Conservation (phyloP, 371 early-diverging fungal genomes). For the Lichtheimia corymbifera region DNA sequence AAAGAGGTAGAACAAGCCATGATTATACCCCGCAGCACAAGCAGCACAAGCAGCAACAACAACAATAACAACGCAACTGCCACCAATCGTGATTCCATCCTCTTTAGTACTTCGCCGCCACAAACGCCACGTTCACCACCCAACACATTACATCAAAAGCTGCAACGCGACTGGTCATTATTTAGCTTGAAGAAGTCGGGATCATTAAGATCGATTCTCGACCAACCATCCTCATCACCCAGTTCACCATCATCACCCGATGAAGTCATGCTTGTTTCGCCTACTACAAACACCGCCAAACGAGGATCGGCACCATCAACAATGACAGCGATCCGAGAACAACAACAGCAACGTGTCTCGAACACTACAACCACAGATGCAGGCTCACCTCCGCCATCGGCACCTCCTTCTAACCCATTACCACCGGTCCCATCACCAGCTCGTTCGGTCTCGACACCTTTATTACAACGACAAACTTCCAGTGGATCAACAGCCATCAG, state of each 20-base stretch:
- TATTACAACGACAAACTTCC: constrained; percentile 12
- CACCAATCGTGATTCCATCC: not conserved
- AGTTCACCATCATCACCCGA: not conserved
- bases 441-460: constrained; percentile 15
- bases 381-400: constrained; percentile 11
- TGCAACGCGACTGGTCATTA: constrained; percentile 3
- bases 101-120: constrained; percentile 17
- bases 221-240: not conserved
- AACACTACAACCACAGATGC: constrained; percentile 7
- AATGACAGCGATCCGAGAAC: constrained; percentile 5
- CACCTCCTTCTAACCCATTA: constrained; percentile 50
- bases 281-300: not conserved
- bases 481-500: constrained; percentile 11
- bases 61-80: not conserved
- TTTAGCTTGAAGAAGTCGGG: constrained; percentile 26
- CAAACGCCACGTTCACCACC: constrained; percentile 13
- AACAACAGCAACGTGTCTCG: constrained; percentile 10
- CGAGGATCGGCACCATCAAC: constrained; percentile 9
- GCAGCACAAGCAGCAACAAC: not conserved
- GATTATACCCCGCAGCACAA: constrained; percentile 27
- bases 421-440: constrained; percentile 46
- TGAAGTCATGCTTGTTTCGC: not conserved
- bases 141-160: constrained; percentile 4
- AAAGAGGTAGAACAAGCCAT: constrained; percentile 49
- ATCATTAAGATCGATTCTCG: constrained; percentile 24